Base-by-base conservation (phyloP, 768 basidiomycete species). In the Tulasnella sp. region DNA sequence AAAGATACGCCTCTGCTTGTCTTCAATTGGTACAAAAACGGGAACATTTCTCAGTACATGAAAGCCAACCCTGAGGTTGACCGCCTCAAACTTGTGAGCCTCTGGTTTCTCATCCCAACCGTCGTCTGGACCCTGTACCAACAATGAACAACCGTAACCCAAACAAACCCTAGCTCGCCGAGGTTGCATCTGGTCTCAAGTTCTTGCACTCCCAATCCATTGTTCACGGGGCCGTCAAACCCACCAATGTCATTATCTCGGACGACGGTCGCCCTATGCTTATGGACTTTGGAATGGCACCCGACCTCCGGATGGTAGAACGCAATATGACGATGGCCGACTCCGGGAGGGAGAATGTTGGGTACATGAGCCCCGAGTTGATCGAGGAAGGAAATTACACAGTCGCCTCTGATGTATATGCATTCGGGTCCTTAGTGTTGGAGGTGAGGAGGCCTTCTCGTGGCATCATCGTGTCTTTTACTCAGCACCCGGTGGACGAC, bases 121-220 rank as follows among this genome's bases (percentile, higher is more conserved):
- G 52, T 52, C n/a, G 8, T 7, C 7, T 7, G 24, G 18, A 12
- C 24, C 19, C 24, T 34, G 21, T 18, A 58, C 31, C 6, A 24
- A 48, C 48, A 52, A n/a, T 24, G 52, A 42, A 40, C 52, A 40
- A 36, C 40, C 24, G 34, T n/a, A 12, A 1, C 71, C 71, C 31
- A 36, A 52, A n/a, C 10, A 52, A 52, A 24, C n/a, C 52, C 5
- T 58, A 81, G 81, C 44, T 82, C 6, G 56, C 36, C 7, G 71
- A 80, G 9, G 76, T 79, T n/a, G 76, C 79, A 27, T 40, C 76
- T 31, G 81, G 79, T 18, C 79, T 82, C 24, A 18, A 24, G 19
- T 81, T 81, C 78, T 38, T 82, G 14, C 81, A 82, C 71, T 76
- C 48, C 19, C 31, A 56, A 27, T 79, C 81, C 42, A 73, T 82